Evolutionary conservation across 257 asterid species (phyloP).

Genomic region (Gentiana dahurica): DNA sequence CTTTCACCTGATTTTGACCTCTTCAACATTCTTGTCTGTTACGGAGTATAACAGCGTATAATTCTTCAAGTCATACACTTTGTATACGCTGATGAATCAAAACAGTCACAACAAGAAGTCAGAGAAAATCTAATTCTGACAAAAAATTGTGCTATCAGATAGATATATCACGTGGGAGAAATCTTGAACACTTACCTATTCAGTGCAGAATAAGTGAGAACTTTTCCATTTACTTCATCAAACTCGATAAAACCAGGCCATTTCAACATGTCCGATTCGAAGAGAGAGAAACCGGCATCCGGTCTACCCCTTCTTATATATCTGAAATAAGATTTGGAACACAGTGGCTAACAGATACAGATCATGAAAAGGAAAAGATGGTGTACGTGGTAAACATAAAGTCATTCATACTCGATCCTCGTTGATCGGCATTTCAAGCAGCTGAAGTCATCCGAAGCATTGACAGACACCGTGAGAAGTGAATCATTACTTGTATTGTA

Average conservation of each 20-base stretch:
- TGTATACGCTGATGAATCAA: slow-evolving; percentile 54
- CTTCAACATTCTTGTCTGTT: slow-evolving; percentile 77
- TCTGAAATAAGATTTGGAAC: slow-evolving; percentile 22
- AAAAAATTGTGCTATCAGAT: no score
- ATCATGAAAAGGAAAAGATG: not conserved
- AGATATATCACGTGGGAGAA: not conserved
- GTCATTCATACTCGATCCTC: slow-evolving; percentile 74
- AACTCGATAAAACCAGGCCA: slow-evolving; percentile 99
- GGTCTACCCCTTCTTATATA: slow-evolving; percentile 89
- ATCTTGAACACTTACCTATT: slow-evolving; percentile 39
- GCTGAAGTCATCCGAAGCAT: slow-evolving; percentile 91
- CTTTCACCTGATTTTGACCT: slow-evolving; percentile 42
- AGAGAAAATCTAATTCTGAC: not conserved
- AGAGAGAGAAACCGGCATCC: slow-evolving; percentile 91
- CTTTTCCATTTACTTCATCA: slow-evolving; percentile 99
- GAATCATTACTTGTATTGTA: slow-evolving; percentile 97
- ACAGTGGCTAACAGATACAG: not conserved
- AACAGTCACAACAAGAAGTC: slow-evolving; percentile 2
- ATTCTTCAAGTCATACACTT: slow-evolving; percentile 54
- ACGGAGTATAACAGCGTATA: slow-evolving; percentile 82
- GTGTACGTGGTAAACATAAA: slow-evolving; percentile 9
- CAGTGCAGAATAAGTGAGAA: slow-evolving; percentile 88
- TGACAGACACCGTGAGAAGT: slow-evolving; percentile 92
- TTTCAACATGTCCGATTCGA: slow-evolving; percentile 92
- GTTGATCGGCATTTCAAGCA: slow-evolving; percentile 95